Conservation (phyloP, 2,329 filamentous ascomycete genomes). For the Chrysoporthe austroafricana region DNA sequence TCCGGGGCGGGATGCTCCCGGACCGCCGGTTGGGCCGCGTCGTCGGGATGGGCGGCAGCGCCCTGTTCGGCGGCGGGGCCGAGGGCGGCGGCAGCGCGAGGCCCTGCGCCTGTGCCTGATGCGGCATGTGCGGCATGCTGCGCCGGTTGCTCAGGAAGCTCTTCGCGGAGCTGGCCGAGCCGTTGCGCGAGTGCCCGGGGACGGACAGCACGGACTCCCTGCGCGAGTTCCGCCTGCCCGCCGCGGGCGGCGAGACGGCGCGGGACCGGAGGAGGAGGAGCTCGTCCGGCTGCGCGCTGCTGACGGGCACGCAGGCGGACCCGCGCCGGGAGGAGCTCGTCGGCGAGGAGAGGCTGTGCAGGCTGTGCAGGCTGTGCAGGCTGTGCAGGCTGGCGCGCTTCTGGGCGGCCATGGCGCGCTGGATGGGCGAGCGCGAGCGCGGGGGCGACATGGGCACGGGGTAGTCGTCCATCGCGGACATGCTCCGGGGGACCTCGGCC, state of each 20-base stretch:
- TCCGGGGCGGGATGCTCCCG: conserved; percentile 20
- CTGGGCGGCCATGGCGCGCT: conserved; percentile 27
- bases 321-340: conserved; percentile 20
- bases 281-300: conserved; percentile 3
- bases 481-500: conserved; percentile 33
- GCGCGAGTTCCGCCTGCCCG: conserved; percentile 13
- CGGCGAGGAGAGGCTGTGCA: conserved; percentile 30
- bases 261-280: neutral
- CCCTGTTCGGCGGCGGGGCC: conserved; percentile 58
- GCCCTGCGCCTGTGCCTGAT: conserved; percentile 2
- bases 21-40: conserved; percentile 31
- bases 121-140: conserved; percentile 51
- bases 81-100: conserved; percentile 55
- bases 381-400: conserved; percentile 32
- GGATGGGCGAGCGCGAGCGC: conserved; percentile 25
- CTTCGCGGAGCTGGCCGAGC: conserved; percentile 21
- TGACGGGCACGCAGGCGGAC: conserved; percentile 22
- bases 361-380: conserved; percentile 31
- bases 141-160: conserved; percentile 40
- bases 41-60: conserved; percentile 57
- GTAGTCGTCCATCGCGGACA: conserved; percentile 41
- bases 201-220: conserved; percentile 29
- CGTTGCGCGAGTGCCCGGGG: conserved; percentile 11
- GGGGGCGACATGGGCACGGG: conserved; percentile 27
- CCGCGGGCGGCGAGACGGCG: neutral